Base-by-base conservation (phyloP, 306 rosid species). In the Psophocarpus tetragonolobus region DNA sequence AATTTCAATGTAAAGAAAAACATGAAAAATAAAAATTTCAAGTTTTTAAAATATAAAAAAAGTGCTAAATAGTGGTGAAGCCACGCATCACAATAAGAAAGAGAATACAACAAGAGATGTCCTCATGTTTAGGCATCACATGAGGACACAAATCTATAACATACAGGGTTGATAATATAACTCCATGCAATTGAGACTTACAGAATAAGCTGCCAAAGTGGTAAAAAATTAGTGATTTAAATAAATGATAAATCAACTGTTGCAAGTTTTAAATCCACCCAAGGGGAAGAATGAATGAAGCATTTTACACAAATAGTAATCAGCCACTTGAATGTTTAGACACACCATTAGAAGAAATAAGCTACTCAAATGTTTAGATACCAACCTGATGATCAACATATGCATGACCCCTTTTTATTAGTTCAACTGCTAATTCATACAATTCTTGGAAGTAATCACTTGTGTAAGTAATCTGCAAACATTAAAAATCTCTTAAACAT, bases 361-460 rank as follows among this genome's bases (percentile, higher is more conserved):
- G 29, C 4, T 42, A 45, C 21, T 33, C 15, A 54, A 32, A 61
- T 62, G 54, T 69, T 47, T 29, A 57, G 63, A 39, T 39, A 77
- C 81, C 83, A 58, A 96, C 99, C 97, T 96, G 99, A 74, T 96
- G 97, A 86, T 96, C 99, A 81, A 96, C 97, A 80, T 96, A 96
- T 8, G 98, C 98, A 35, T 87, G 91, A 33, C 98, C 99, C 64
- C 87, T 86, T 83, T 79, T 84, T 71, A 91, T 92, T 77, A 96
- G 99, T 87, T 92, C 94, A 89, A 96, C 97, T 1, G 98, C 99
- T 72, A 96, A 87, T 32, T 96, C 94, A 48, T 88, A 96, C 83
- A 96, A 77, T 54, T 96, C 96, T 92, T 91, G 97, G 79, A 96
- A 96, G 85, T 92, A 96, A 83, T 96, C 90, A 76, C 99, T 96